These are phyloP conservation scores for Coprinellus micaceus DNA, from an alignment of 768 basidiomycete genomes.

Conservation along the genomic window DNA sequence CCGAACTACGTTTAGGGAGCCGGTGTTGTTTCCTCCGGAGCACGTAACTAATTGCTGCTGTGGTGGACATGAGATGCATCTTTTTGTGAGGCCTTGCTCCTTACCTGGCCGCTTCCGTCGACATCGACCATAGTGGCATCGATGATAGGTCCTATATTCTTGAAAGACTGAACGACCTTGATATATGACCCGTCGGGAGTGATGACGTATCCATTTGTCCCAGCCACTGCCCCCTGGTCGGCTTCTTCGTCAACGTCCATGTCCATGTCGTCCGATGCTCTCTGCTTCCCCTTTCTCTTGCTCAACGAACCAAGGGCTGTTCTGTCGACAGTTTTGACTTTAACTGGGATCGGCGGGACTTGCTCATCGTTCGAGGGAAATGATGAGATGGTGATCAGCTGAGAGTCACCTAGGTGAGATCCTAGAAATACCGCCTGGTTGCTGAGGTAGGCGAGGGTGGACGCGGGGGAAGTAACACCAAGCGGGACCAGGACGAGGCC, in stretches of 20 bases:
- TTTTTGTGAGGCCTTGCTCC: too few relatives aligned
- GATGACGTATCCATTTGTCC: conserved; percentile 44
- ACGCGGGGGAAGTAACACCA: conserved; percentile 64
- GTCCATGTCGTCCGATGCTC: conserved; percentile 33
- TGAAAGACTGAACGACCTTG: conserved; percentile 57
- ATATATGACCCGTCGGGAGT: conserved; percentile 54
- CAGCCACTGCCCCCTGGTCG: conserved; percentile 15
- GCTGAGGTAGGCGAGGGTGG: conserved; percentile 66
- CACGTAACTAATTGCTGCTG: conserved; percentile 83
- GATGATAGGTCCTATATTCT: conserved; percentile 79
- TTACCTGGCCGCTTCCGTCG: conserved; percentile 68
- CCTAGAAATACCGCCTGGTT: conserved; percentile 72
- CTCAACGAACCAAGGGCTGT: conserved; percentile 23
- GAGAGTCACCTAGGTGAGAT: conserved; percentile 79
- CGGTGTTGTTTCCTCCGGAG: conserved; percentile 75
- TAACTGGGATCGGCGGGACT: conserved; percentile 50
- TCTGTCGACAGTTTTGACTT: conserved; percentile 40
- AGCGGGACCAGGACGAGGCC: conserved; percentile 58
- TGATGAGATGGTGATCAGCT: conserved; percentile 59
- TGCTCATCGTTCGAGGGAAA: conserved; percentile 40
- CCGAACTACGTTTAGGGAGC: conserved; percentile 72
- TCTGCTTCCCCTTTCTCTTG: conserved; percentile 35
- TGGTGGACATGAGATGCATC: neutral
- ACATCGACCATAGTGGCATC: conserved; percentile 76
- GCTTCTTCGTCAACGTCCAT: conserved; percentile 33